Evolutionary conservation across 2,329 filamentous ascomycete species (phyloP), one percentile per base, ranked within the genome.

Genomic region (Colletotrichum musae): DNA sequence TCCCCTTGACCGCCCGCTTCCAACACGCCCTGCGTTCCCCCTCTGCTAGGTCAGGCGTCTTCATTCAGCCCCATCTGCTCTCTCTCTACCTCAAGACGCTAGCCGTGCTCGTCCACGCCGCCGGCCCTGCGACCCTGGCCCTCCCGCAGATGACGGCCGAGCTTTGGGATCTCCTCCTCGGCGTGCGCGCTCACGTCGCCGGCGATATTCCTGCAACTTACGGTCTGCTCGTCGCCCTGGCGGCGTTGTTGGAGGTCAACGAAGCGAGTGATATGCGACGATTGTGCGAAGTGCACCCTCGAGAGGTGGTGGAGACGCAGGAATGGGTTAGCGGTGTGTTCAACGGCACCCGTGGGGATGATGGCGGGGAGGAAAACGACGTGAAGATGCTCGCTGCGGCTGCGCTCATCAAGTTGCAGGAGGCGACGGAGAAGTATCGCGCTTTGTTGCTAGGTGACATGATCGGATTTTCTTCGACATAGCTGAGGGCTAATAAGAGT

Each of bases 281-380:
- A 2, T 79, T 99, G 3, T 95, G 94, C 57, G 89, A 91, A 68
- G 89, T 91, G 66, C 89, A 94, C 74, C 91, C 93, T 0, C 89
- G 90, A 64, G 91, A 95, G 78, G 83, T 98, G 24, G 86, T 97
- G 59, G 95, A 98, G 85, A 93, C 94, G 69, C 89, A 93, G 74
- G 93, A 94, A 75, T 99, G 96, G 96, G 92, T 93, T 1, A 87
- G 90, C 51, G 85, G 85, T 63, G 87, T 98, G 1, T 97, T 98
- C 79, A 89, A 92, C 69, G 84, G 84, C 41, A 83, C 82, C 7
- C 81, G 84, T 36, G 86, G 86, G 0, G 83, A 83, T 0, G 85
- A 85, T 58, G 83, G 85, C 21, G 81, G 84, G 45, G 92, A 97
- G 77, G 94, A 96, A 77, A 93, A 93, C 68, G 90, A 92, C 71